Evolutionary conservation across 2,329 filamentous ascomycete genomes (phyloP).

Genomic region (Leptographium wingfieldii): DNA sequence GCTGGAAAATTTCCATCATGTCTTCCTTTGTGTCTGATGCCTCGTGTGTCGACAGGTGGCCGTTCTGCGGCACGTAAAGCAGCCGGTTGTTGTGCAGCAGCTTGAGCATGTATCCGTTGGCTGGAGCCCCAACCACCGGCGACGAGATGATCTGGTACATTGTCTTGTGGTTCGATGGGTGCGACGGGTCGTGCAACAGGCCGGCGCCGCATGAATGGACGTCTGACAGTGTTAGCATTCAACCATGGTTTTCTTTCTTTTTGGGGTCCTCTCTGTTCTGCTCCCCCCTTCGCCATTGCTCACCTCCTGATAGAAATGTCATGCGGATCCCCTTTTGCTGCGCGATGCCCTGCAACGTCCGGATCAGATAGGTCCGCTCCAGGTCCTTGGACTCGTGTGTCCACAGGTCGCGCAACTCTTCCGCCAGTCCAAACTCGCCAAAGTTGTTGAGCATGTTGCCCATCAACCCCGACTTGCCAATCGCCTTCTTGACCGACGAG

Average conservation of each 20-base stretch:
- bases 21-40: conserved; percentile 94
- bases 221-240: conserved; percentile 28
- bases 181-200: conserved; percentile 82
- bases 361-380: conserved; percentile 89
- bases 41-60: conserved; percentile 59
- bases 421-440: conserved; percentile 85
- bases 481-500: conserved; percentile 87
- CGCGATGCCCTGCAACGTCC: conserved; percentile 87
- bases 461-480: conserved; percentile 93
- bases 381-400: conserved; percentile 97
- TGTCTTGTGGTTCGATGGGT: conserved; percentile 90
- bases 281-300: conserved; percentile 15
- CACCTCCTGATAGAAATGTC: conserved; percentile 87
- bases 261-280: background rate
- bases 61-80: conserved; percentile 83
- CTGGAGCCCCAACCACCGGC: conserved; percentile 80
- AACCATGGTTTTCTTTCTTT: background rate
- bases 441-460: conserved; percentile 91
- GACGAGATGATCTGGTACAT: conserved; percentile 96
- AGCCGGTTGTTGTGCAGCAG: conserved; percentile 91
- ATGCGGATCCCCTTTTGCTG: conserved; percentile 93
- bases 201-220: conserved; percentile 89
- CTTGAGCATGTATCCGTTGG: conserved; percentile 75
- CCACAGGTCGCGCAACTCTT: conserved; percentile 94
- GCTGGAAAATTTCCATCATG: conserved; percentile 99